These are phyloP conservation scores for Yamadazyma tumulicola DNA, from an alignment of 805 yeast species.

Conservation along the genomic window DNA sequence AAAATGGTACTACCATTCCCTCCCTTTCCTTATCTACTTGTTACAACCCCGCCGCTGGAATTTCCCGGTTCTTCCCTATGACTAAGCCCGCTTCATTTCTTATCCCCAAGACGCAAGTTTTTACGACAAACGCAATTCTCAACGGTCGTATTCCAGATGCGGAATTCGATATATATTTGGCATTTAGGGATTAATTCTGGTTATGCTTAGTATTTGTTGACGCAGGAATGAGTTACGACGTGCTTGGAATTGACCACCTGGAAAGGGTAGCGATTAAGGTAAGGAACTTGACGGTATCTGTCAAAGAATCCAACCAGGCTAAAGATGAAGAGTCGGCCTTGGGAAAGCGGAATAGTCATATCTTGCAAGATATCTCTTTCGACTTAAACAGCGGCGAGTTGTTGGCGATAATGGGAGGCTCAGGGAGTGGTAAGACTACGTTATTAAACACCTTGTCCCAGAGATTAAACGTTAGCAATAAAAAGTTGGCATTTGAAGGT, in stretches of 20 bases:
- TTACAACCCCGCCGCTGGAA: too few species aligned
- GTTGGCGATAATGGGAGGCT: slow-evolving; percentile 82
- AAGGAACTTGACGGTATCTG: slow-evolving; percentile 17
- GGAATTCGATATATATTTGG: too few species aligned
- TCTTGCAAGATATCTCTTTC: slow-evolving; percentile 49
- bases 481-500: slow-evolving; percentile 43
- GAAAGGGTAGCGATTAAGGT: slow-evolving; percentile 35
- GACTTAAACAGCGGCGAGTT: slow-evolving; percentile 59
- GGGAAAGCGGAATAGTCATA: slow-evolving; percentile 9
- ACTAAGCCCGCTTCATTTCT: too few species aligned
- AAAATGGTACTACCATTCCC: too few species aligned
- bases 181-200: too few species aligned
- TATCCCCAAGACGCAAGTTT: too few species aligned
- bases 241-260: slow-evolving; percentile 26
- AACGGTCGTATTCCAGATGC: too few species aligned
- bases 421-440: slow-evolving; percentile 86
- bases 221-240: slow-evolving; percentile 8
- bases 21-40: too few species aligned
- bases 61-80: too few species aligned
- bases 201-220: too few species aligned
- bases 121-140: too few species aligned
- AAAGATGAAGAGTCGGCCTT: slow-evolving; percentile 7
- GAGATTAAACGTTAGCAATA: slow-evolving; percentile 39
- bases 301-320: slow-evolving; percentile 7
- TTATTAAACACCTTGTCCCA: slow-evolving; percentile 63